Evolutionary conservation across 495 filamentous ascomycete genomes (phyloP).

Genomic region (Podospora anserina): DNA sequence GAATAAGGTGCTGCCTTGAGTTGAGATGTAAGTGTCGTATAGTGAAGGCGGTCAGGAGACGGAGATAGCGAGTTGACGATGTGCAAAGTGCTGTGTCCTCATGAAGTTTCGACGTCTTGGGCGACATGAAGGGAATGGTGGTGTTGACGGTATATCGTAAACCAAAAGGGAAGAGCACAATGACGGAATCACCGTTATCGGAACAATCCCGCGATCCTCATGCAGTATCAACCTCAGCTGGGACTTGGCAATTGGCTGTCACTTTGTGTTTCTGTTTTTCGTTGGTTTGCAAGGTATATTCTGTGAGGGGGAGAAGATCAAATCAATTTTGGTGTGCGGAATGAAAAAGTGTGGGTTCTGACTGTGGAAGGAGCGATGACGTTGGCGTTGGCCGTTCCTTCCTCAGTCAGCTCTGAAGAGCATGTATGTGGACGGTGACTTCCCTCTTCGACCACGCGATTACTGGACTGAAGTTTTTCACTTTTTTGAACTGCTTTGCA

Average conservation of each 20-base stretch:
- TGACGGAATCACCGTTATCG: not conserved
- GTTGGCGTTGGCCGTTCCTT: not conserved
- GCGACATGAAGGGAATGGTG: not conserved
- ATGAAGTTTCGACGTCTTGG: not conserved
- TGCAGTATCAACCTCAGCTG: not conserved
- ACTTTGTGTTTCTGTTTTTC: too few species aligned
- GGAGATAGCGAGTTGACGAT: too few species aligned
- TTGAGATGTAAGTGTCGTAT: not conserved
- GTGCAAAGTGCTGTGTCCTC: too few species aligned
- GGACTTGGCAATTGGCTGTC: not conserved
- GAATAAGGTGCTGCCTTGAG: not conserved
- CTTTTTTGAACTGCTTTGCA: not conserved
- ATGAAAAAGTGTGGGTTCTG: too few species aligned
- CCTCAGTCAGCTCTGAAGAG: not conserved
- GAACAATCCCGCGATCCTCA: not conserved
- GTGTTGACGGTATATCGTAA: not conserved
- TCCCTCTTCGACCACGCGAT: not conserved
- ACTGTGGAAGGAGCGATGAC: too few species aligned
- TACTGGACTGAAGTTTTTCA: not conserved
- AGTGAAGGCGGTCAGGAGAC: not conserved
- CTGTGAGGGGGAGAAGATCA: not conserved
- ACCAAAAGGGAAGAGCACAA: not conserved
- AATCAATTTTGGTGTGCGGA: too few species aligned
- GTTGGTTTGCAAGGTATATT: too few species aligned
- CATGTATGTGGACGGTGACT: not conserved